A percentile compares a stretch with the other conserved stretches of the same genome.
phyloP scores from a whole-genome alignment of 148 eudicot species.

The Rhododendron williamsianum region DNA sequence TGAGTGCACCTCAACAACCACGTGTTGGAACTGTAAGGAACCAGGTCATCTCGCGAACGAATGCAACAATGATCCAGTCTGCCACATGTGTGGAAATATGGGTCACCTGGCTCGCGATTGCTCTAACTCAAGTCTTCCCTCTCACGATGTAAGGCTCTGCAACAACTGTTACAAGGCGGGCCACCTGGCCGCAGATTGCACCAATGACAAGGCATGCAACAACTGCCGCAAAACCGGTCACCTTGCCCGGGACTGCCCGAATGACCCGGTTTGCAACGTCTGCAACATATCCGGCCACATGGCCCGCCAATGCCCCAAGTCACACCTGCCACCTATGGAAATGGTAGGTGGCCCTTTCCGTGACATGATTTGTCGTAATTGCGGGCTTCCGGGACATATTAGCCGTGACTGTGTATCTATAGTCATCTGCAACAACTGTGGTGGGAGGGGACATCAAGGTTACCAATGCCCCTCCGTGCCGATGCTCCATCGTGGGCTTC shows the following conservation, averaged over 20 bases:
- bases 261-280: conserved; percentile 43
- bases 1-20: conserved; percentile 46
- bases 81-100: conserved; percentile 46
- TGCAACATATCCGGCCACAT: conserved; percentile 53
- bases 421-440: conserved; percentile 46
- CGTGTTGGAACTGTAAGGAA: conserved; percentile 57
- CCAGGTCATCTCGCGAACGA: conserved; percentile 47
- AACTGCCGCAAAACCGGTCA: conserved; percentile 51
- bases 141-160: conserved; percentile 46
- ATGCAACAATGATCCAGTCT: conserved; percentile 46
- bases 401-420: conserved; percentile 40
- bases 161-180: conserved; percentile 57
- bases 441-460: conserved; percentile 46
- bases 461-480: conserved; percentile 41
- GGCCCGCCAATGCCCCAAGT: conserved; percentile 44
- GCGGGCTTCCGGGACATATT: conserved; percentile 39
- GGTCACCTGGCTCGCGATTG: conserved; percentile 54
- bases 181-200: conserved; percentile 44
- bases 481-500: conserved; percentile 25
- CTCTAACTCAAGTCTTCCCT: conserved; percentile 23
- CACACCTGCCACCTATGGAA: conserved; percentile 15
- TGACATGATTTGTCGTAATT: conserved; percentile 39
- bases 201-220: conserved; percentile 59
- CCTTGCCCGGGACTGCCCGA: conserved; percentile 45
- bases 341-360: conserved; percentile 26